Base-by-base conservation (phyloP, 371 early-diverging fungal species). In the Catenaria anguillulae region DNA sequence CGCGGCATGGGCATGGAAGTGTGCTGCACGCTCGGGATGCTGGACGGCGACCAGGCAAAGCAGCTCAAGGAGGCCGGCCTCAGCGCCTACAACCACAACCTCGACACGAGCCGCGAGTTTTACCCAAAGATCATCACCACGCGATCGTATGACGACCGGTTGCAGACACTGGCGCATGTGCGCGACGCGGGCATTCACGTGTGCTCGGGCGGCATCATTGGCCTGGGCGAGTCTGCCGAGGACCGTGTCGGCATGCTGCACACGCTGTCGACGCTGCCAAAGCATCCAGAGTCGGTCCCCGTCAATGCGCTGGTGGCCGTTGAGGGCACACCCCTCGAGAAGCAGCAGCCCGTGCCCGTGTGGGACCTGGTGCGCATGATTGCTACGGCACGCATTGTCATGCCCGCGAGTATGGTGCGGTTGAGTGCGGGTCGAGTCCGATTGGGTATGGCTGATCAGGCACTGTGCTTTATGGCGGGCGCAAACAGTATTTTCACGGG, bases 1-100 rank as follows among this genome's bases (percentile, higher is more conserved):
- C 82, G 86, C 55, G 81, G 82, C 21, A 90, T 90, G 90, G 88
- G 82, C 43, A 90, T 90, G 90, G 90, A 90, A 68, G 90, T 90
- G 23, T 90, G 90, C 77, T 87, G 87, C 75, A 90, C 88, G 23
- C 75, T 90, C 59, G 90, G 90, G 65, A 87, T 90, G 90, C 75
- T 90, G 73, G 78, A 82, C 68, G 81, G 80, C 46, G 78, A 74
- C 21, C 88, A 88, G 71, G 88, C 88, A 33, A 77, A 80, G 64
- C 76, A 78, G 65, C 77, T 90, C 60, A 88, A 88, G 72, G 83
- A 86, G 33, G 88, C 90, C 45, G 90, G 90, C 40, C 71, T 90
- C 69, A 87, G 88, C n/a, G 90, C 90, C 24, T 90, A 90, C 75
- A 90, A 90, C 75, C 90, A 90, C 72, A 90, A 90, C 67, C 75